Conservation (phyloP, 306 rosid species). For the Cucurbita pepo region DNA sequence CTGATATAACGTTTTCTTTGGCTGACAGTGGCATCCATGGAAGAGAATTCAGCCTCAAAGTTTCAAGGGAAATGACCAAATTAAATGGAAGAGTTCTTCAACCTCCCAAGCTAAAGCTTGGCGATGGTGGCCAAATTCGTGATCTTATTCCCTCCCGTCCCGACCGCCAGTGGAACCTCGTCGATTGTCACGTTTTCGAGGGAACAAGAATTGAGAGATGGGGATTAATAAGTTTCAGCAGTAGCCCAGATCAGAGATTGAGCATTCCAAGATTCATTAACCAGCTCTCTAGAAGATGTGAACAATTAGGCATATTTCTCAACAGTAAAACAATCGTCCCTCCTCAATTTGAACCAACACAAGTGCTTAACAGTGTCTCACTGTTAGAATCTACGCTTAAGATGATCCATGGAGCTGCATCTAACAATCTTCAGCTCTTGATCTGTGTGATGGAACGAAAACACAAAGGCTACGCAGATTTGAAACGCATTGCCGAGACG, state of each 20-base stretch:
- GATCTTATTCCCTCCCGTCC: constrained; percentile 69
- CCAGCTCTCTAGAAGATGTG: constrained; percentile 78
- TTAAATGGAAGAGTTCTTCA: constrained; percentile 77
- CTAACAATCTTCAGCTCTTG: constrained; percentile 81
- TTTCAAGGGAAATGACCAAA: constrained; percentile 76
- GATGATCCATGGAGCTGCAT: constrained; percentile 43
- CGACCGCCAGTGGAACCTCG: constrained; percentile 88
- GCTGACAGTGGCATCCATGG: constrained; percentile 61
- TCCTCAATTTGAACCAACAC: constrained; percentile 70
- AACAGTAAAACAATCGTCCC: constrained; percentile 46
- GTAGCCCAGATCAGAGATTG: constrained; percentile 63
- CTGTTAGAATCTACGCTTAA: constrained; percentile 77
- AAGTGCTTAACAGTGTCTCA: constrained; percentile 65
- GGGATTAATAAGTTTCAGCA: constrained; percentile 84
- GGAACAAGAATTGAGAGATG: constrained; percentile 84
- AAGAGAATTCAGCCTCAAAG: constrained; percentile 67
- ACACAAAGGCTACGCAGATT: constrained; percentile 85
- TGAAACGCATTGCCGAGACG: constrained; percentile 92
- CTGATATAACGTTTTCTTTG: constrained; percentile 8
- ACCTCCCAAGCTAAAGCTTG: constrained; percentile 93
- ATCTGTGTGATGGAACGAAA: constrained; percentile 82
- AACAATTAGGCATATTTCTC: constrained; percentile 73
- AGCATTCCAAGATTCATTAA: constrained; percentile 52
- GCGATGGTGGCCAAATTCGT: constrained; percentile 70
- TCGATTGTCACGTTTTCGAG: constrained; percentile 77